Conservation (phyloP, 805 yeast genomes). For the Metschnikowia cerradonensis region DNA sequence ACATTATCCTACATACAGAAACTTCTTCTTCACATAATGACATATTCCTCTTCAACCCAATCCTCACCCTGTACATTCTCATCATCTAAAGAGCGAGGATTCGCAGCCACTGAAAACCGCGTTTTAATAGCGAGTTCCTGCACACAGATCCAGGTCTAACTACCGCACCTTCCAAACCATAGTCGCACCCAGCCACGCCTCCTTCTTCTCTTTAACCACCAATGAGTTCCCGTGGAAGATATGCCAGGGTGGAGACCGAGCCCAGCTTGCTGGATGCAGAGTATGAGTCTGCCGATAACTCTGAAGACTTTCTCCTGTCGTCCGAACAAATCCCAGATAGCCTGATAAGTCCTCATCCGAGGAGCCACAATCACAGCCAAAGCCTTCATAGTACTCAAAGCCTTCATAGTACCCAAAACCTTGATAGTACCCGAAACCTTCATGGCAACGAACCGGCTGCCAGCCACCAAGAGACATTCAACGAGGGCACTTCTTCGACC, state of each 20-base stretch:
- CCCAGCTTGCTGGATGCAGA: not conserved
- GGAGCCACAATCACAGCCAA: not conserved
- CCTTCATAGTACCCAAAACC: not conserved
- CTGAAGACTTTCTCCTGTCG: not conserved
- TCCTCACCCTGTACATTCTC: not conserved
- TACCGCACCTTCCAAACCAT: not conserved
- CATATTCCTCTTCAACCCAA: no score
- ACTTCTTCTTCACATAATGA: no score
- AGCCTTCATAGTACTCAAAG: not conserved
- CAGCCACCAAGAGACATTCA: constrained; percentile 8
- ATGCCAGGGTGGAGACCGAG: not conserved
- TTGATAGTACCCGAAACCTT: no score
- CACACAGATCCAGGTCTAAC: not conserved
- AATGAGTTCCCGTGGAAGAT: constrained; percentile 5
- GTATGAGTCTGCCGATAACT: not conserved
- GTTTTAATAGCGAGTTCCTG: not conserved
- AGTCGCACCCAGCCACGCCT: constrained; percentile 1
- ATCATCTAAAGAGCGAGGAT: not conserved
- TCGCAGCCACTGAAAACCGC: not conserved
- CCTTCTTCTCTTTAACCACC: not conserved
- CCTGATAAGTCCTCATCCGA: no score
- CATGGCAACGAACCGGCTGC: not conserved
- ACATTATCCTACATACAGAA: no score
- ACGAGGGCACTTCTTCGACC: constrained; percentile 18
- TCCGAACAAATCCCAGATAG: not conserved